Conservation (phyloP, 345 rosid genomes). For the Angophora floribunda region DNA sequence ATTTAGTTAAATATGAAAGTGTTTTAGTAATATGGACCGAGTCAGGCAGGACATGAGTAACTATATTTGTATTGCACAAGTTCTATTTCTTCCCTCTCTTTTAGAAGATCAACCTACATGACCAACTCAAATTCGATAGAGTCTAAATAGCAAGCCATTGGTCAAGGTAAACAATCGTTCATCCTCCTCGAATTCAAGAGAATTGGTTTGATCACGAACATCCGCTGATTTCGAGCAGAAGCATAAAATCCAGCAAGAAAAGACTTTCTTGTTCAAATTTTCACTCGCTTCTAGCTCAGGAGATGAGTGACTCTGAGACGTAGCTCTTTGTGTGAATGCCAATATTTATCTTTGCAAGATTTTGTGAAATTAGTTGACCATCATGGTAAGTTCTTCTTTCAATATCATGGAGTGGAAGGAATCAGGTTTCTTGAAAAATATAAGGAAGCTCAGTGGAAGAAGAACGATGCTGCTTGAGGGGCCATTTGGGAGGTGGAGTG, state of each 20-base stretch:
- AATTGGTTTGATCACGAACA: not conserved
- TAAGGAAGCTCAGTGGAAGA: not conserved
- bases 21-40: too few species aligned
- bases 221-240: not conserved
- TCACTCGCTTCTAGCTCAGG: not conserved
- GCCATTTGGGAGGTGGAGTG: not conserved
- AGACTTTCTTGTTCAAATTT: not conserved
- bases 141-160: not conserved
- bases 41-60: too few species aligned
- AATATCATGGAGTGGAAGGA: not conserved
- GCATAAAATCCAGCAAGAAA: not conserved
- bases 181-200: not conserved
- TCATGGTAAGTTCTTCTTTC: not conserved
- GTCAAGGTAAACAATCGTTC: not conserved
- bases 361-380: not conserved
- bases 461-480: not conserved
- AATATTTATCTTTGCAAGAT: not conserved
- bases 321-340: not conserved
- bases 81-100: too few species aligned
- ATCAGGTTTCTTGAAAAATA: not conserved
- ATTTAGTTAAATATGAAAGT: too few species aligned
- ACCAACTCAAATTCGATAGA: too few species aligned
- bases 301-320: not conserved
- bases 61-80: too few species aligned
- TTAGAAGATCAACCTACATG: too few species aligned